A percentile compares a stretch with the other conserved stretches of the same genome.
phyloP scores from a whole-genome alignment of 495 filamentous ascomycete genomes.

The Pseudotulostoma volvatum region DNA sequence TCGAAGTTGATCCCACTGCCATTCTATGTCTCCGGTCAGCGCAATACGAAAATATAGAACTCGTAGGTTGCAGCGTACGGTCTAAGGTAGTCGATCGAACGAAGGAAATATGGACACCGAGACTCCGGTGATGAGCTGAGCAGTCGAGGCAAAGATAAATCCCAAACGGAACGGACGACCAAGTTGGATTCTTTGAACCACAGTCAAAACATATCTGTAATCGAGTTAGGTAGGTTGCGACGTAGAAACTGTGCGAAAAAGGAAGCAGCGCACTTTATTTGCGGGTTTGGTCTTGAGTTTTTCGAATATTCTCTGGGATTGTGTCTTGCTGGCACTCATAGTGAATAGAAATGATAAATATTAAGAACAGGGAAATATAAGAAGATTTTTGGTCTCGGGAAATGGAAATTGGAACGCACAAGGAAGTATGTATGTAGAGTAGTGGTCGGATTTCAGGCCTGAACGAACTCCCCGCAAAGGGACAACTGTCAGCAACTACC shows the following conservation, averaged over 20 bases:
- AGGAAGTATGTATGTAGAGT: too few relatives aligned
- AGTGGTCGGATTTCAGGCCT: too few relatives aligned
- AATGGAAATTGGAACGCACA: too few relatives aligned
- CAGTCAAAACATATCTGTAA: conserved; percentile 91
- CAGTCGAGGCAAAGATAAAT: conserved; percentile 98
- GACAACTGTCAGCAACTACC: too few relatives aligned
- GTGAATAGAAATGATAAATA: too few relatives aligned
- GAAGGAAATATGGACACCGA: conserved; percentile 93
- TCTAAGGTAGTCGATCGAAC: conserved; percentile 96
- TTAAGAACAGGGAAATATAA: too few relatives aligned
- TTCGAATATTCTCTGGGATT: conserved; percentile 95
- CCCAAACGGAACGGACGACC: conserved; percentile 92
- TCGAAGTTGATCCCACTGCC: conserved; percentile 97
- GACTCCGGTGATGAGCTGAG: conserved; percentile 78
- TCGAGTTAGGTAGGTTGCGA: conserved; percentile 10
- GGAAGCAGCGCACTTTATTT: conserved; percentile 58
- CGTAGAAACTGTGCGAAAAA: conserved; percentile 2
- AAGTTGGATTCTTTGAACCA: conserved; percentile 89
- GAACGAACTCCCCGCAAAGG: too few relatives aligned
- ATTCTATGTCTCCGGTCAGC: conserved; percentile 40
- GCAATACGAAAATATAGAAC: not conserved
- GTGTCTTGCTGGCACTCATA: conserved; percentile 82
- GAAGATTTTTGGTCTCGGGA: too few relatives aligned
- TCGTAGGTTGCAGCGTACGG: conserved; percentile 46
- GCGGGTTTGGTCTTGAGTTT: conserved; percentile 86